Evolutionary conservation across 2,329 filamentous ascomycete species (phyloP), one percentile per base, ranked within the genome.

Genomic region (Claviceps spartinae): DNA sequence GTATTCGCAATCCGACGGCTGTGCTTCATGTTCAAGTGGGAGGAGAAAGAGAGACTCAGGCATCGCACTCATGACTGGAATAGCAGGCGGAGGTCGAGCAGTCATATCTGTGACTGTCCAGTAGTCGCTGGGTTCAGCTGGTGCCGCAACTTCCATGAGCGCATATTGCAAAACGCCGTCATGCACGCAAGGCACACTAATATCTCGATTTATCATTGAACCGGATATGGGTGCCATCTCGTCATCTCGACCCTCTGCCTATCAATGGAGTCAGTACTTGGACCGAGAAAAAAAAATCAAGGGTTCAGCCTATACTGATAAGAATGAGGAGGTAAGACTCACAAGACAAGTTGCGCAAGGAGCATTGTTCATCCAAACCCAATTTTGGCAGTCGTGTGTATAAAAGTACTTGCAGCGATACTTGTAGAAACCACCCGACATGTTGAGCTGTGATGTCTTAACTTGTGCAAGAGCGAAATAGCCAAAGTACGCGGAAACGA

Each of bases 331-430:
- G 6, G 30, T 7, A 5, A 45, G 40, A 65, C 73, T 65, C 65
- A 77, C 75, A 55, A 74, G 65, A 60, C 75, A 78, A 55, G 63
- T 66, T 50, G 73, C 65, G 61, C 75, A 78, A 11, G 73, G 65
- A 38, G 71, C 66, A 51, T 74, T 71, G 51, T 76, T 73, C 18
- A 77, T 69, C 63, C 73, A 77, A 11, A 78, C 75, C 75, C 75
- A 78, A 57, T 78, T 73, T 5, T 65, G 68, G 57, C 75, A 77
- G 56, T 76, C 71, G 59, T 75, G 67, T 34, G 72, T 69, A 53
- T 70, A 70, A 57, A 74, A 77, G 66, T 77, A 74, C 63, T 76
- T 78, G 70, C 75, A 78, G 43, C 72, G 69, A 62, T 75, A 78
- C 65, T 72, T 76, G 60, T 76, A 77, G 55, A 70, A 75, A 40